These are phyloP conservation scores for Solanum ossicruentum DNA, from an alignment of 257 asterid genomes.

Conservation along the genomic window DNA sequence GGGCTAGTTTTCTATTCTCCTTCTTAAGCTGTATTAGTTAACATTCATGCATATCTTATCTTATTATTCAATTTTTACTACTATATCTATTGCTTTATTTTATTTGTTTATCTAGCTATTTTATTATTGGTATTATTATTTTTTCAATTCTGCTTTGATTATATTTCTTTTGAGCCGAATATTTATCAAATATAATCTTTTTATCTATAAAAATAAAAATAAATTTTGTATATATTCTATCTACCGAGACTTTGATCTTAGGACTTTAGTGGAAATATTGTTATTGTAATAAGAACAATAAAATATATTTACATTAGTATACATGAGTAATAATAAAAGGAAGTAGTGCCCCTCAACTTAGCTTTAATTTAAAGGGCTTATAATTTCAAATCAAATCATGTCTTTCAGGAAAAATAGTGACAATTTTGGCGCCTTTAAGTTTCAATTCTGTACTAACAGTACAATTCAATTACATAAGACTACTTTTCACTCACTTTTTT, in stretches of 20 bases:
- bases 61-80: neutral
- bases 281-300: neutral
- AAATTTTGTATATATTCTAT: neutral
- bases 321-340: neutral
- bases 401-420: neutral
- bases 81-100: neutral
- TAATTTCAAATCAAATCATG: conserved; percentile 2
- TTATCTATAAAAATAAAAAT: neutral
- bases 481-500: neutral
- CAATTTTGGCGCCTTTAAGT: conserved; percentile 14
- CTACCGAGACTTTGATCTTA: neutral
- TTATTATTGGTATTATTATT: neutral
- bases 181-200: neutral
- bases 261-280: neutral
- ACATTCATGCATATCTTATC: neutral
- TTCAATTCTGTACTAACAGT: neutral
- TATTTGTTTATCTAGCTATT: too few relatives aligned
- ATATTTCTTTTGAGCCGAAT: accelerated
- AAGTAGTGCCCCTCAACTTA: neutral
- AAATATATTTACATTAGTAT: neutral
- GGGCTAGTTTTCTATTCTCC: neutral
- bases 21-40: neutral
- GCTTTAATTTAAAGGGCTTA: neutral
- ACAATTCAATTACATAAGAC: neutral
- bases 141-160: neutral